These are phyloP conservation scores for Apophysomyces ossiformis DNA, from an alignment of 371 early-diverging fungal species.

Conservation along the genomic window DNA sequence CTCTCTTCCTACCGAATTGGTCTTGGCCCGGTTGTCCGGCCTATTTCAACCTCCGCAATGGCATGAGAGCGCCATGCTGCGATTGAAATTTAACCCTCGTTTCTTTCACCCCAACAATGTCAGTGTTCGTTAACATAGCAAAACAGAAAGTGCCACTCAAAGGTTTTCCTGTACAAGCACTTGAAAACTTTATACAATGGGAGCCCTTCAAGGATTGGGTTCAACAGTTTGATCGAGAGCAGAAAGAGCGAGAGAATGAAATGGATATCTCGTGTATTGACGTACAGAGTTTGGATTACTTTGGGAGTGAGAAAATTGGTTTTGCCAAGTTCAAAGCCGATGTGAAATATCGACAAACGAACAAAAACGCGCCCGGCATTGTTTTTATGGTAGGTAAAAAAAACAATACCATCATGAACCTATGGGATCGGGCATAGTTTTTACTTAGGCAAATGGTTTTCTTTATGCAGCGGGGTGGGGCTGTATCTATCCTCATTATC, in stretches of 20 bases:
- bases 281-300: conserved; percentile 74
- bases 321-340: conserved; percentile 77
- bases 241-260: conserved; percentile 40
- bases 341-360: conserved; percentile 53
- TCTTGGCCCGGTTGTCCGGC: too few relatives aligned
- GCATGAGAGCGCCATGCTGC: too few relatives aligned
- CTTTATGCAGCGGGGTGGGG: conserved; percentile 67
- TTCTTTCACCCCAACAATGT: conserved; percentile 15
- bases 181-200: conserved; percentile 53
- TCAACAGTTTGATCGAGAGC: conserved; percentile 48
- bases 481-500: conserved; percentile 75
- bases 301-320: conserved; percentile 67
- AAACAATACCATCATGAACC: too few relatives aligned
- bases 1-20: too few relatives aligned
- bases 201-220: conserved; percentile 72
- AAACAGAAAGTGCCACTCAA: conserved; percentile 29
- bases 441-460: neutral
- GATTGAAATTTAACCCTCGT: neutral
- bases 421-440: too few relatives aligned
- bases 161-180: conserved; percentile 17
- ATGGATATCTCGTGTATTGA: conserved; percentile 52
- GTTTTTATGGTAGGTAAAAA: conserved; percentile 70
- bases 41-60: too few relatives aligned
- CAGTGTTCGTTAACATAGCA: conserved; percentile 32
- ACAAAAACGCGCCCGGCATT: conserved; percentile 70